A percentile compares a stretch with the other conserved stretches of the same genome.
These are phyloP conservation scores for Bothriochloa decipiens DNA, from an alignment of 176 grass and related monocot genomes.

Conservation along the genomic window DNA sequence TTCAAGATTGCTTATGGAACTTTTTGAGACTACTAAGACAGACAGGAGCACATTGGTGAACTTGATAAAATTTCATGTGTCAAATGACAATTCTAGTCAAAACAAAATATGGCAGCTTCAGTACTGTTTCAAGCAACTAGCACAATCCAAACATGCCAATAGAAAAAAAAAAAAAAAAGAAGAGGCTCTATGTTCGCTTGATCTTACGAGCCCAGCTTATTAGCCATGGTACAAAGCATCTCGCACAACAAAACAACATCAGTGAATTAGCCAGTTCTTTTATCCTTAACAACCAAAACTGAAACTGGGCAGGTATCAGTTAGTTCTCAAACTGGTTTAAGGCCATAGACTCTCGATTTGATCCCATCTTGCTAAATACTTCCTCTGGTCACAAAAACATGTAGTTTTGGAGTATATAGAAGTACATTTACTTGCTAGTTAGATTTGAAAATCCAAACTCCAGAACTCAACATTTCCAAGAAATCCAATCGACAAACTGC, in stretches of 20 bases:
- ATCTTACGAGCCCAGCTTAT: too few species aligned
- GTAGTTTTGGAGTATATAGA: not conserved
- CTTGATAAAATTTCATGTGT: not conserved
- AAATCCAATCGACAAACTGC: not conserved
- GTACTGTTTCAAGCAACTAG: not conserved
- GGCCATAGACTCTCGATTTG: not conserved
- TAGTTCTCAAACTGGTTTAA: not conserved
- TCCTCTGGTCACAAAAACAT: not conserved
- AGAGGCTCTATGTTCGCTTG: not conserved
- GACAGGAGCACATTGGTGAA: not conserved
- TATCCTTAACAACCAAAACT: not conserved
- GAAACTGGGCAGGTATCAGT: not conserved
- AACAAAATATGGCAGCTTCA: slow-evolving; percentile 9
- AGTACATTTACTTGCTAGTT: not conserved
- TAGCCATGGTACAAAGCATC: not conserved
- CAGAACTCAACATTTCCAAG: not conserved
- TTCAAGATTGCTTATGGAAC: not conserved
- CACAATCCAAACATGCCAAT: slow-evolving; percentile 13
- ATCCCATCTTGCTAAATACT: not conserved
- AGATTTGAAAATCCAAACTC: not conserved
- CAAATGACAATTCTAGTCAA: slow-evolving; percentile 21
- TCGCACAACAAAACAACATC: not conserved
- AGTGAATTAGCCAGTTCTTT: not conserved
- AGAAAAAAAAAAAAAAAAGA: not conserved
- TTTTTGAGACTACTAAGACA: slow-evolving; percentile 6